Conservation (phyloP, 2,329 filamentous ascomycete species). For the Diplodia intermedia region DNA sequence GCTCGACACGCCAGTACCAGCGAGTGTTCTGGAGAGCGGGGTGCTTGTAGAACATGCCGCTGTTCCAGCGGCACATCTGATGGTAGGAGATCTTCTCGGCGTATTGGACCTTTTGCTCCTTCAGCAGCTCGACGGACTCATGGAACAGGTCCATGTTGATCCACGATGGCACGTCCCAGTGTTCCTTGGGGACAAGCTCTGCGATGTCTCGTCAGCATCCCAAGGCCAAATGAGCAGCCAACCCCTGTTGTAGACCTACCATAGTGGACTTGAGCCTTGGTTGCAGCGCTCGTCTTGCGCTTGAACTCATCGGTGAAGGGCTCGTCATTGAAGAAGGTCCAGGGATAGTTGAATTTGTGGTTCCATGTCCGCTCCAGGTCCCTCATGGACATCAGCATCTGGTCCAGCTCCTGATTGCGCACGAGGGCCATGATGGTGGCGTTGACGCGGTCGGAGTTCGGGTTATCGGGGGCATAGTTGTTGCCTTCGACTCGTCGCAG, state of each 20-base stretch:
- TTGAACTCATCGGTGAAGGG: slow-evolving; percentile 96
- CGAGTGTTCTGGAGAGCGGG: slow-evolving; percentile 80
- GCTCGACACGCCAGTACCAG: slow-evolving; percentile 99
- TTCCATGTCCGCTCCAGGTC: slow-evolving; percentile 98
- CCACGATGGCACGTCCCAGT: slow-evolving; percentile 92
- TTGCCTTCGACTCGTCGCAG: slow-evolving; percentile 73
- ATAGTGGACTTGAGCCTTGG: slow-evolving; percentile 87
- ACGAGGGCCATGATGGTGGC: slow-evolving; percentile 92
- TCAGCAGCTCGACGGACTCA: slow-evolving; percentile 82
- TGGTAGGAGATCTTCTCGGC: slow-evolving; percentile 89
- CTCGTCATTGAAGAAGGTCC: slow-evolving; percentile 98
- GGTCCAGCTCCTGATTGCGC: slow-evolving; percentile 85
- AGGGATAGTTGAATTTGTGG: slow-evolving; percentile 98
- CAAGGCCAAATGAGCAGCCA: neutral
- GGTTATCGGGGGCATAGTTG: slow-evolving; percentile 78
- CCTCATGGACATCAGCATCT: slow-evolving; percentile 84
- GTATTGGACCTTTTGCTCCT: slow-evolving; percentile 89
- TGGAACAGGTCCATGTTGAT: slow-evolving; percentile 86
- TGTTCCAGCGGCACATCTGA: slow-evolving; percentile 99
- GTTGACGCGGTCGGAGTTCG: slow-evolving; percentile 83
- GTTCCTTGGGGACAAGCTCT: slow-evolving; percentile 91
- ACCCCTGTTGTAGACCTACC: slow-evolving; percentile 57
- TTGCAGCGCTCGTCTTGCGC: slow-evolving; percentile 75
- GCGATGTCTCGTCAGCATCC: slow-evolving; percentile 40
- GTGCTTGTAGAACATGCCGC: slow-evolving; percentile 96